Evolutionary conservation across 1,284 basidiomycete genomes (phyloP).

Genomic region (Austroboletus novae-zelandiae): DNA sequence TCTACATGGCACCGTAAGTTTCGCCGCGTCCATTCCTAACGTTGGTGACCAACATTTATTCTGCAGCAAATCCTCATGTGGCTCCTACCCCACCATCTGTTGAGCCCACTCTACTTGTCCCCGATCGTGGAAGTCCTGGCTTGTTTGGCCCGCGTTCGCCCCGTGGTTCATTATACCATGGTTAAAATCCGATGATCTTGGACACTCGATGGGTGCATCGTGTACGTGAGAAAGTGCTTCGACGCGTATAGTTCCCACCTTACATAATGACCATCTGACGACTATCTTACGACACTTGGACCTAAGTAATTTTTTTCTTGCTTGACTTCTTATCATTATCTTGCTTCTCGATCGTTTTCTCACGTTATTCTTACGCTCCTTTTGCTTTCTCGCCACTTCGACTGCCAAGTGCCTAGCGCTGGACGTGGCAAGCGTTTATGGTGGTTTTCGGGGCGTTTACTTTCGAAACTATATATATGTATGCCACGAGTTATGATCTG

Average conservation of each 20-base stretch:
- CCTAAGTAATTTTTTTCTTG: conserved; percentile 5
- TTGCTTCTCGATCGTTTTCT: conserved; percentile 1
- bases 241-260: background rate
- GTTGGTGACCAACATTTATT: background rate
- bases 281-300: conserved; percentile 18
- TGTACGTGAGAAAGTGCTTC: background rate
- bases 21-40: background rate
- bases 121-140: background rate
- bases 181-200: conserved; percentile 4
- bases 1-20: conserved; percentile 64
- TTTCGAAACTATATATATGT: too few species aligned
- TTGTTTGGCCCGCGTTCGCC: background rate
- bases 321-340: conserved; percentile 28
- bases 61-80: background rate
- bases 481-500: too few species aligned
- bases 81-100: background rate
- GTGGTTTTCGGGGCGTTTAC: too few species aligned
- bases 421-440: background rate
- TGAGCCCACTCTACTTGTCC: background rate
- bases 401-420: background rate
- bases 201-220: background rate
- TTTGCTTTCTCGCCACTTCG: background rate
- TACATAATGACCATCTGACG: conserved; percentile 11
- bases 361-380: conserved; percentile 2
- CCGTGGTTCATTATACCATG: background rate